Conservation (phyloP, 192 early-diverging fungal species). For the Oehlia diaphana region DNA sequence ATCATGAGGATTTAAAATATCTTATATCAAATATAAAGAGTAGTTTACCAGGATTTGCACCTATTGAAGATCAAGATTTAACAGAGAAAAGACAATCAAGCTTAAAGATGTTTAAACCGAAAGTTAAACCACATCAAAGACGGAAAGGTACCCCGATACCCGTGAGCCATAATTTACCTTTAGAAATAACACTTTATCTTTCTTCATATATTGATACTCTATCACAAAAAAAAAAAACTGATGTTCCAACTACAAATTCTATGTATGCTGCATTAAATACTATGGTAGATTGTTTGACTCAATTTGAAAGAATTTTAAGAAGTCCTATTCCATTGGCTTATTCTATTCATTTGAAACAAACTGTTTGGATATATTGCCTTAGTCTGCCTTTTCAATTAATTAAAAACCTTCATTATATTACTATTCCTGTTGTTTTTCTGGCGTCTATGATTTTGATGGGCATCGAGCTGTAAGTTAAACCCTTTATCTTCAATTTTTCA, state of each 20-base stretch:
- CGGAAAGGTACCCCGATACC: not conserved
- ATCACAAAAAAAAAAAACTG: slow-evolving; percentile 39
- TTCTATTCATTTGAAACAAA: slow-evolving; percentile 84
- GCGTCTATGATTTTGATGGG: slow-evolving; percentile 79
- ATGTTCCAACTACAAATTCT: slow-evolving; percentile 44
- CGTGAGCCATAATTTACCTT: slow-evolving; percentile 52
- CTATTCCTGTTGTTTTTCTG: slow-evolving; percentile 69
- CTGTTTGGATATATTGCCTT: slow-evolving; percentile 70
- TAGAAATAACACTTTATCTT: slow-evolving; percentile 60
- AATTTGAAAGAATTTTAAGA: slow-evolving; percentile 80
- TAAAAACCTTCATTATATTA: slow-evolving; percentile 44
- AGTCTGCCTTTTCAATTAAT: slow-evolving; percentile 84
- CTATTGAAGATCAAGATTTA: slow-evolving; percentile 9
- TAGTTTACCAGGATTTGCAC: slow-evolving; percentile 30
- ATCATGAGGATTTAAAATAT: slow-evolving; percentile 70
- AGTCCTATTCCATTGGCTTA: slow-evolving; percentile 91
- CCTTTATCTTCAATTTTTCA: not conserved
- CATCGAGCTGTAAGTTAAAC: slow-evolving; percentile 54
- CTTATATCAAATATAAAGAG: slow-evolving; percentile 57
- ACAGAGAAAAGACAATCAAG: not conserved
- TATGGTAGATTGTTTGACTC: slow-evolving; percentile 60
- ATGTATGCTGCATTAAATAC: slow-evolving; percentile 52
- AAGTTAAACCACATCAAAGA: slow-evolving; percentile 19
- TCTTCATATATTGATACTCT: slow-evolving; percentile 50
- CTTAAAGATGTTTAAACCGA: slow-evolving; percentile 8